Evolutionary conservation across 1,284 basidiomycete species (phyloP).

Genomic region (Coniophora puteana): DNA sequence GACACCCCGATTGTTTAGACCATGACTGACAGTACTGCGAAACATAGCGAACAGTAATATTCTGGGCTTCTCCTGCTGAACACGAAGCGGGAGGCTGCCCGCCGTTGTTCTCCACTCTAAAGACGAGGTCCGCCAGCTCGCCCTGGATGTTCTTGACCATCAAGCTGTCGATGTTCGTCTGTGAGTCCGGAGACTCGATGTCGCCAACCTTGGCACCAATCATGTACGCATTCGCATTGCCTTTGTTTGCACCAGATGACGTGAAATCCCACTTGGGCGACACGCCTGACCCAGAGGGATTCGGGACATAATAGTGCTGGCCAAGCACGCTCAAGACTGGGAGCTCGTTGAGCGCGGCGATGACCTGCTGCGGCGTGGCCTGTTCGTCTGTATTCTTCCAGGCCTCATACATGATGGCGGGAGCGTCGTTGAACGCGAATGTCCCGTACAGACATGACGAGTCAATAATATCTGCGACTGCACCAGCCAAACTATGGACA

Average conservation of each 20-base stretch:
- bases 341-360: slow-evolving; percentile 26
- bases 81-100: slow-evolving; percentile 65
- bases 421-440: slow-evolving; percentile 35
- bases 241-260: slow-evolving; percentile 30
- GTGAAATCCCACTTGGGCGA: slow-evolving; percentile 59
- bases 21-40: slow-evolving; percentile 45
- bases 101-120: slow-evolving; percentile 51
- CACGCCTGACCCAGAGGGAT: slow-evolving; percentile 42
- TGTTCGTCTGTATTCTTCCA: slow-evolving; percentile 31
- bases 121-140: slow-evolving; percentile 47
- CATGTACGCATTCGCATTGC: slow-evolving; percentile 45
- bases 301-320: slow-evolving; percentile 53
- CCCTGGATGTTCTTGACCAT: slow-evolving; percentile 45
- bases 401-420: slow-evolving; percentile 36
- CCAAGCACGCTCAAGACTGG: slow-evolving; percentile 37
- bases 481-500: slow-evolving; percentile 38
- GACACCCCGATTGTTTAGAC: not conserved
- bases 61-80: slow-evolving; percentile 29
- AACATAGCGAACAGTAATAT: slow-evolving; percentile 45
- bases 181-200: slow-evolving; percentile 41
- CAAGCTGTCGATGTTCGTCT: slow-evolving; percentile 54
- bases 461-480: slow-evolving; percentile 57
- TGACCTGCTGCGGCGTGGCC: slow-evolving; percentile 33
- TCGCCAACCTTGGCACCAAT: slow-evolving; percentile 40
- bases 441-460: slow-evolving; percentile 47